A percentile compares a stretch with the other conserved stretches of the same genome.
phyloP scores from a whole-genome alignment of 2,329 filamentous ascomycete genomes.

The Colletotrichum truncatum region DNA sequence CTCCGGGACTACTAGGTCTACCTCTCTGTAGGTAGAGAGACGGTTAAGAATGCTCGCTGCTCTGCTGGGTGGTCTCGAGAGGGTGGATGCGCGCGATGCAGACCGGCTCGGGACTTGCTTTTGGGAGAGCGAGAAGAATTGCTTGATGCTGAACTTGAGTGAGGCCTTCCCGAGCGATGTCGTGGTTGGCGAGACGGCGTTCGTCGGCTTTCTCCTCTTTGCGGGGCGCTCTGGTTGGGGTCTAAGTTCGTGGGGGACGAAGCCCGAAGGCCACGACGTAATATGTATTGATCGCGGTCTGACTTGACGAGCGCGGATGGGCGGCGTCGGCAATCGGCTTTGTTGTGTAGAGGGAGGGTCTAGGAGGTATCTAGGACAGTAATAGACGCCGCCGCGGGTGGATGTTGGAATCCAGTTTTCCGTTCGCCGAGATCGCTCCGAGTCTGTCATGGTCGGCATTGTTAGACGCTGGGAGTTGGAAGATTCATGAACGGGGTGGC shows the following conservation, averaged over 20 bases:
- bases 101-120: conserved; percentile 25
- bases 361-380: conserved; percentile 35
- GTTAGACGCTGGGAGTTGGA: conserved; percentile 22
- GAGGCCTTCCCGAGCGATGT: conserved; percentile 29
- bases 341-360: conserved; percentile 25
- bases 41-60: conserved; percentile 21
- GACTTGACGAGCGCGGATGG: conserved; percentile 49
- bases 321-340: conserved; percentile 42
- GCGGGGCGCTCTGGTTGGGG: conserved; percentile 46
- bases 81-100: conserved; percentile 19
- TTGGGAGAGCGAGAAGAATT: conserved; percentile 25
- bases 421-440: conserved; percentile 28
- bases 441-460: conserved; percentile 31
- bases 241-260: conserved; percentile 56
- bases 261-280: conserved; percentile 51
- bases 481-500: conserved; percentile 17
- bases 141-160: conserved; percentile 26
- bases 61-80: conserved; percentile 26
- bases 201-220: conserved; percentile 37
- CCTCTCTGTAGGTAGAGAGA: conserved; percentile 20
- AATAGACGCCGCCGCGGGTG: conserved; percentile 38
- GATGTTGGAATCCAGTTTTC: conserved; percentile 32
- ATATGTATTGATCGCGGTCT: conserved; percentile 54
- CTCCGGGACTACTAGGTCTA: conserved; percentile 26
- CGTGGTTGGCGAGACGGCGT: conserved; percentile 19